Conservation (phyloP, 345 rosid species). For the Populus ilicifolia region DNA sequence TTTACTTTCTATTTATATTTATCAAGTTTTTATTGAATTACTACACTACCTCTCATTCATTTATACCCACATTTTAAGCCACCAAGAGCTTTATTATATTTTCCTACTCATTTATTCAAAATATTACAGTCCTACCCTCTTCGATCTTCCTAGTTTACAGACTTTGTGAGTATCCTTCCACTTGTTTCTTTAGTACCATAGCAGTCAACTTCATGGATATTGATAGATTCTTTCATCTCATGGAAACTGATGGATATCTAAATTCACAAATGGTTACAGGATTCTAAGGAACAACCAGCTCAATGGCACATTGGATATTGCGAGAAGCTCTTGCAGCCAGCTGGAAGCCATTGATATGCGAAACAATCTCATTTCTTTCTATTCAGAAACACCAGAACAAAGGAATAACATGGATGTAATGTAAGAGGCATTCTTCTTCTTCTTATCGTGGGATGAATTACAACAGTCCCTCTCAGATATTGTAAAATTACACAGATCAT, state of each 20-base stretch:
- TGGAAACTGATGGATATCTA: slow-evolving; percentile 6
- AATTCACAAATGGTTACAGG: slow-evolving; percentile 30
- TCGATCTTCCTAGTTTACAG: slow-evolving; percentile 53
- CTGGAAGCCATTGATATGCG: slow-evolving; percentile 57
- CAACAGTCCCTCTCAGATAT: background rate
- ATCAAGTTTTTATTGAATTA: no score
- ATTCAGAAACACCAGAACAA: slow-evolving; percentile 9
- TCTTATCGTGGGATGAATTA: background rate
- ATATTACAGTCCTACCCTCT: slow-evolving; percentile 41
- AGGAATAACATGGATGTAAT: slow-evolving; percentile 22
- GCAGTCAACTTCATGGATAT: background rate
- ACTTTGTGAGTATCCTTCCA: slow-evolving; percentile 48
- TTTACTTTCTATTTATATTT: no score
- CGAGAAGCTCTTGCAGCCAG: slow-evolving; percentile 35
- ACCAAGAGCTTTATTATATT: no score
- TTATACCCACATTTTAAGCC: no score
- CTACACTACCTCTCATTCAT: no score
- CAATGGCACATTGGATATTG: slow-evolving; percentile 49
- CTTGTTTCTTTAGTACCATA: no score
- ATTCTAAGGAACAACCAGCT: slow-evolving; percentile 47
- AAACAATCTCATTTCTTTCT: slow-evolving; percentile 39
- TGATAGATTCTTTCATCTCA: background rate
- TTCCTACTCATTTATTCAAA: no score
- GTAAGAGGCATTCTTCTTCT: slow-evolving; percentile 50
- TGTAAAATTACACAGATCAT: background rate